Evolutionary conservation across 1,284 basidiomycete species (phyloP).

Genomic region (Sporisorium iseilematis-ciliati): DNA sequence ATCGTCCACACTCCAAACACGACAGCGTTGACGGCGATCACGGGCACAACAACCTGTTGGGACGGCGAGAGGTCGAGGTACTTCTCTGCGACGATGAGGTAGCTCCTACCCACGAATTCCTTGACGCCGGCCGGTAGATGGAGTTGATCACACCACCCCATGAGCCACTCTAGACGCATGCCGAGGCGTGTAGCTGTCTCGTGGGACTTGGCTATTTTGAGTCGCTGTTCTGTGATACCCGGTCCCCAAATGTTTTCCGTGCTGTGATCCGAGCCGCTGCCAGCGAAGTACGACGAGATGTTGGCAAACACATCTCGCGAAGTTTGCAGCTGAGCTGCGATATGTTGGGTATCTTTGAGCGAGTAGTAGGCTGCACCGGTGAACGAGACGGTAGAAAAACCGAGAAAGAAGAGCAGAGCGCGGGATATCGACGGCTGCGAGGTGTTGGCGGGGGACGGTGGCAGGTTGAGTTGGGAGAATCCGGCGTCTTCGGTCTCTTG

Average conservation of each 20-base stretch:
- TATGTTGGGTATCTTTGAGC: constrained; percentile 19
- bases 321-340: constrained; percentile 16
- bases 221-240: constrained; percentile 19
- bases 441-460: constrained; percentile 2
- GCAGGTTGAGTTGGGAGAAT: not conserved
- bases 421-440: constrained; percentile 29
- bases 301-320: constrained; percentile 35
- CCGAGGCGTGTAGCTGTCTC: constrained; percentile 39
- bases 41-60: constrained; percentile 51
- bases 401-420: constrained; percentile 30
- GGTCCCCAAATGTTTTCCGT: constrained; percentile 17
- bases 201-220: constrained; percentile 34
- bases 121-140: constrained; percentile 19
- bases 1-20: constrained; percentile 56
- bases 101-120: constrained; percentile 37
- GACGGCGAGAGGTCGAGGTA: constrained; percentile 49
- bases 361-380: constrained; percentile 39
- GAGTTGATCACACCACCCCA: constrained; percentile 48
- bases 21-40: constrained; percentile 49
- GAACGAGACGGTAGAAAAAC: constrained; percentile 33
- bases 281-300: constrained; percentile 33
- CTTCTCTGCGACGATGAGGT: constrained; percentile 35
- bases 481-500: constrained; percentile 6
- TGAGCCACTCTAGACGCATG: constrained; percentile 35
- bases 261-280: not conserved